These are phyloP conservation scores for Globisporangium emineosum DNA, from an alignment of 352 stramenopile genomes.

Conservation along the genomic window DNA sequence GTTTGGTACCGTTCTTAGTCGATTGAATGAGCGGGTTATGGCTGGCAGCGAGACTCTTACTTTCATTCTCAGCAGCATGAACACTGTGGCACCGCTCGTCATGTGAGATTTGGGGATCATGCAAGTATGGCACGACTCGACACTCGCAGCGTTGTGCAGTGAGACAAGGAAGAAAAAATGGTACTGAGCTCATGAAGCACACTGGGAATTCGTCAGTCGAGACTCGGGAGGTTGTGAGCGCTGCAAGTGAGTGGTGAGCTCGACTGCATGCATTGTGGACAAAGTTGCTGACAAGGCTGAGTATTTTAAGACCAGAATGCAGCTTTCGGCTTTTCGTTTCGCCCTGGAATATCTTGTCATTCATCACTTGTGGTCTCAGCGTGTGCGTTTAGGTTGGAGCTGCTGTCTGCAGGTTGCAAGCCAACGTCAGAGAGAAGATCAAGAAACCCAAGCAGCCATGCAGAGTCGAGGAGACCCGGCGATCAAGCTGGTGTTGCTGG, in stretches of 20 bases:
- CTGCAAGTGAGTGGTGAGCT: not conserved
- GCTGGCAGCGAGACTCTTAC: not conserved
- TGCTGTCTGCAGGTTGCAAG: not conserved
- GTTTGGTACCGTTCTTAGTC: not conserved
- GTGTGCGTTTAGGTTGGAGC: too few species aligned
- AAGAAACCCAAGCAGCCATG: slow-evolving; percentile 3
- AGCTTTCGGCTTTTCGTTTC: not conserved
- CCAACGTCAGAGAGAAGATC: not conserved
- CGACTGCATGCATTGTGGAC: not conserved
- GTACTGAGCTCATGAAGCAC: not conserved
- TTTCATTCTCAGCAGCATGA: not conserved
- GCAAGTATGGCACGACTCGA: too few species aligned
- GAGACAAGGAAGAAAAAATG: not conserved
- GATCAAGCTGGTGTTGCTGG: slow-evolving; percentile 84
- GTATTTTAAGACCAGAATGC: slow-evolving; percentile 9
- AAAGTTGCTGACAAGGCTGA: not conserved
- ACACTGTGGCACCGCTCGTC: not conserved
- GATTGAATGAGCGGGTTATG: not conserved
- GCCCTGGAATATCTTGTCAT: not conserved
- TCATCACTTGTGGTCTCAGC: not conserved
- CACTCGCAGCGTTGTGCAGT: not conserved
- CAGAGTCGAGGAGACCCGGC: slow-evolving; percentile 38
- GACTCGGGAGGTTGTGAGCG: not conserved
- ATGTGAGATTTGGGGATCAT: not conserved
- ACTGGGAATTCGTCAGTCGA: not conserved